Base-by-base conservation (phyloP, 352 stramenopile genomes). In the Phytophthora boehmeriae region DNA sequence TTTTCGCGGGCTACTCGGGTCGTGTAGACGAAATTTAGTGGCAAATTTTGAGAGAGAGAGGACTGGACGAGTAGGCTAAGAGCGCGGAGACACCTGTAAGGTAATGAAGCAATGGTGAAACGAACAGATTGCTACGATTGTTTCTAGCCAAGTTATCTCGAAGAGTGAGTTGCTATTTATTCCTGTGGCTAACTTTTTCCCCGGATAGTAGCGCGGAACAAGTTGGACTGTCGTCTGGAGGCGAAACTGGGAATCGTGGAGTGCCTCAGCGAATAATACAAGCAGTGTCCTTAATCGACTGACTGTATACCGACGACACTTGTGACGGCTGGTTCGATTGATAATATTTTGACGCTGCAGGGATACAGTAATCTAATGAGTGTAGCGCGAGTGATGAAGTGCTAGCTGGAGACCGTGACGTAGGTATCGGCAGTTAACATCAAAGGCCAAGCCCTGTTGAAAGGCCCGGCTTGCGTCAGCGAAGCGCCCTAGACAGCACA, bases 1-100 rank as follows among this genome's bases (percentile, higher is more conserved):
- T 91, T 30, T 91, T 91, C 50, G 79, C 73, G 30, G 82, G 73
- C 27, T 91, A 88, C 59, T 86, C 75, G 22, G 82, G 82, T 11
- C 76, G 70, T 19, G 78, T 91, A 1, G 82, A 91, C 20, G 82
- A 91, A 59, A 84, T 91, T 23, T 91, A 78, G 73, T 9, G 14
- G 9, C 11, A 22, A 17, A 20, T 14, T n/a, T 17, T 25, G 35
- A 32, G 56, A 23, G 4, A 20, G 22, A n/a, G 19, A 23, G 25
- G 25, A 30, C 25, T 6, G 25, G 25, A 30, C 25, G 25, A 6
- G 6, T 30, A 30, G 25, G 25, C 6, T 30, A 30, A 30, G 25
- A 30, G 6, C 6, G 25, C 25, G 25, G 25, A 30, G 25, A 30
- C 22, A 22, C 8, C 38, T 22, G 3, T 19, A 44, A 44, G 13